Percentiles rank a stretch among this genome's conserved stretches.
Conservation (phyloP, 2,329 filamentous ascomycete genomes). For the Fusarium nanum region DNA sequence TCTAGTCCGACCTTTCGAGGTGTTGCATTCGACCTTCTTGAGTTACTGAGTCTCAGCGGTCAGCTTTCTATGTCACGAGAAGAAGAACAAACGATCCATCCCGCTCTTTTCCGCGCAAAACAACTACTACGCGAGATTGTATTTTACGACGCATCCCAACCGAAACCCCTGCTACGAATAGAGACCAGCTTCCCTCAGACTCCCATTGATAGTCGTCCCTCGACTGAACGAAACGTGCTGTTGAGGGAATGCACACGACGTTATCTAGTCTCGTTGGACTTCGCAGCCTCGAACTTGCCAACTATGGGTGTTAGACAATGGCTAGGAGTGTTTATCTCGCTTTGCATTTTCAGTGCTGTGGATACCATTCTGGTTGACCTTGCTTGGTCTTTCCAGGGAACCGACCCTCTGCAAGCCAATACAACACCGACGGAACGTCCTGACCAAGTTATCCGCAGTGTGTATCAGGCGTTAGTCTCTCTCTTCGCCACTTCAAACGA, state of each 20-base stretch:
- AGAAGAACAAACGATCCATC: slow-evolving; percentile 61
- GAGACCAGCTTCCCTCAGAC: slow-evolving; percentile 32
- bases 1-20: slow-evolving; percentile 63
- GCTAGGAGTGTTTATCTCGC: slow-evolving; percentile 64
- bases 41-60: slow-evolving; percentile 63
- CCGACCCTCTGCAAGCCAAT: slow-evolving; percentile 20
- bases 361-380: slow-evolving; percentile 64
- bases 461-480: slow-evolving; percentile 64
- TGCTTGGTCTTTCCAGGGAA: slow-evolving; percentile 32
- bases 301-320: slow-evolving; percentile 58
- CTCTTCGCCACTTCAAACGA: slow-evolving; percentile 61
- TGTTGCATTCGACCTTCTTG: slow-evolving; percentile 63
- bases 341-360: slow-evolving; percentile 69
- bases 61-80: slow-evolving; percentile 61
- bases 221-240: slow-evolving; percentile 60
- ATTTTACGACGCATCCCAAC: slow-evolving; percentile 65
- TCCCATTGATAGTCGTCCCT: slow-evolving; percentile 58
- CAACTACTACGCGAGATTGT: slow-evolving; percentile 65
- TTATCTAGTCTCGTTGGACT: slow-evolving; percentile 66
- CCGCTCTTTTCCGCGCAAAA: slow-evolving; percentile 65
- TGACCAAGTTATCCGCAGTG: slow-evolving; percentile 56
- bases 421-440: slow-evolving; percentile 23
- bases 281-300: slow-evolving; percentile 54
- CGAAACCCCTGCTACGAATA: slow-evolving; percentile 55
- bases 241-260: slow-evolving; percentile 63